Evolutionary conservation across 2,329 filamentous ascomycete genomes (phyloP), one percentile per base, ranked within the genome.

Genomic region (Beauveria sp.): DNA sequence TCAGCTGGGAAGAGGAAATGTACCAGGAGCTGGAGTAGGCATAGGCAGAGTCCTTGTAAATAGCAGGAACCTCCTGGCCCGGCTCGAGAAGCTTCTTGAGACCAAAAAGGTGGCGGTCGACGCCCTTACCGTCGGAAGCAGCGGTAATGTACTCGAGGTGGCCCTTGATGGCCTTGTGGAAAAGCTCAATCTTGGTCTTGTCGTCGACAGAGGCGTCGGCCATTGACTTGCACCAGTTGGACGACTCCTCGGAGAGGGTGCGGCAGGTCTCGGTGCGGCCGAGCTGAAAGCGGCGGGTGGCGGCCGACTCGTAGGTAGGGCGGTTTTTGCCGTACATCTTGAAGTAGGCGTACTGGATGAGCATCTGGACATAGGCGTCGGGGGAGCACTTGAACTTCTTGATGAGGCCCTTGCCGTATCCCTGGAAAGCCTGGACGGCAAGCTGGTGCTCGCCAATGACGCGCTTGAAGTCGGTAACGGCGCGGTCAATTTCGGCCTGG

Each of bases 351-450:
- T 97, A 86, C 76, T 99, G 94, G 74, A 99, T 99, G 74, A 97
- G 80, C 91, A 99, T 94, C 78, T 99, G 94, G 47, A 97, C 92
- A 75, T 96, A 99, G 37, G 93, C 94, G 70, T 99, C 96, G 34
- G 94, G 94, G 28, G 90, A 96, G 84, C 91, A 96, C 79, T 92
- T 96, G 86, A 99, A 97, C 77, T 96, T 96, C 86, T 99, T 99
- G 82, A 99, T 97, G 64, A 99, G 80, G 28, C 91, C 92, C 80
- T 99, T 99, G 74, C 94, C 94, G 75, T 99, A 99, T 69, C 88
- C 93, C 76, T 97, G 92, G 80, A 96, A 99, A 30, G 92, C 90
- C 75, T 97, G 93, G 3, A 99, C 92, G 24, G 90, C 85, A 51
- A 99, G 87, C 75, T 99, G 89, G 75, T 99, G 94, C 66, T 90